A percentile compares a stretch with the other conserved stretches of the same genome.
Evolutionary conservation across 257 asterid species (phyloP).

Genomic region (Forsythia suspensa): DNA sequence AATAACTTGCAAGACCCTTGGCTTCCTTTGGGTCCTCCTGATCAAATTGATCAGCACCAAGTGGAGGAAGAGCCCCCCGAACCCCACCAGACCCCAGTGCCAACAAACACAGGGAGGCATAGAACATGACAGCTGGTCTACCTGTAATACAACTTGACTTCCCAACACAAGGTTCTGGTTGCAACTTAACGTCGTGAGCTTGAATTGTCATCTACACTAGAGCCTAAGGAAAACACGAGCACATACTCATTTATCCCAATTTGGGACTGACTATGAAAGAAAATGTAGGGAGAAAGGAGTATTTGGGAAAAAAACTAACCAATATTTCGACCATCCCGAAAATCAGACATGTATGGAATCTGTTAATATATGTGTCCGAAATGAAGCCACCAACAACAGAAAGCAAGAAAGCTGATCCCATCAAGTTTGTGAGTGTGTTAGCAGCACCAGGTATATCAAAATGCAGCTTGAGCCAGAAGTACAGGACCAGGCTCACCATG

Average conservation of each 20-base stretch:
- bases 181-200: constrained; percentile 42
- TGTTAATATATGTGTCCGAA: constrained; percentile 65
- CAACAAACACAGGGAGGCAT: constrained; percentile 44
- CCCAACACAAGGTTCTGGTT: constrained; percentile 39
- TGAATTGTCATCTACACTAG: constrained; percentile 59
- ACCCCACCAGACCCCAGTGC: constrained; percentile 69
- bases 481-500: constrained; percentile 69
- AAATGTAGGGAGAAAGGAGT: background rate
- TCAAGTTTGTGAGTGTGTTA: constrained; percentile 69
- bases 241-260: background rate
- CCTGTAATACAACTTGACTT: constrained; percentile 53
- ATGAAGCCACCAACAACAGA: constrained; percentile 70
- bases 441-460: constrained; percentile 52
- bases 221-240: constrained; percentile 32
- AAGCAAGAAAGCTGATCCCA: constrained; percentile 86
- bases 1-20: constrained; percentile 57
- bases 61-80: constrained; percentile 64
- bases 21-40: constrained; percentile 58
- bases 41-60: constrained; percentile 78
- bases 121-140: constrained; percentile 47
- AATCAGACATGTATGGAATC: constrained; percentile 57
- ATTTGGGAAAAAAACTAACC: constrained; percentile 28
- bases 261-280: background rate
- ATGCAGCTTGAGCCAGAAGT: constrained; percentile 43
- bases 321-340: constrained; percentile 59